Percentiles rank a stretch among this genome's conserved stretches.
Evolutionary conservation across 148 eudicot genomes (phyloP).

Genomic region (Persicaria tinctoria): DNA sequence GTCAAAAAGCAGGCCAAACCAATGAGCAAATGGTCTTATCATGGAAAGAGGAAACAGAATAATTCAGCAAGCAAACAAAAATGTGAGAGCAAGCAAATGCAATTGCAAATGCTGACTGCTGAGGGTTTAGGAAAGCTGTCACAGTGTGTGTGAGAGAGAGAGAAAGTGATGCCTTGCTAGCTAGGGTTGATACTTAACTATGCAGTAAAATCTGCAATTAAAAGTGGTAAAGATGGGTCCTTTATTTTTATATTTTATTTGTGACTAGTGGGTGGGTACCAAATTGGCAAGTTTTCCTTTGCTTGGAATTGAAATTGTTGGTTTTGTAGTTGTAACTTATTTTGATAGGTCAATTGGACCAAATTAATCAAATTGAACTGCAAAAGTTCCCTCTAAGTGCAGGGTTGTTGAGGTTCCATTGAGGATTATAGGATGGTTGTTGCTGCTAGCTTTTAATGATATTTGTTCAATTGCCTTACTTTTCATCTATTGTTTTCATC

Average conservation of each 20-base stretch:
- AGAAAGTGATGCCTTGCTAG: not conserved
- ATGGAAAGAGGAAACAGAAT: constrained; percentile 10
- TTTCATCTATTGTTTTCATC: not conserved
- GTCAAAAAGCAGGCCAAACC: constrained; percentile 6
- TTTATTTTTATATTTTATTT: not conserved
- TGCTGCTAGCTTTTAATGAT: not conserved
- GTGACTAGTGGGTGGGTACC: not conserved
- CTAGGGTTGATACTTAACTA: not conserved
- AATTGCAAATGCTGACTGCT: not conserved
- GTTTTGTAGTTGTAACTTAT: not conserved
- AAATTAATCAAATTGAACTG: not conserved
- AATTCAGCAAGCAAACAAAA: constrained; percentile 7
- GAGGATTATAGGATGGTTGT: not conserved
- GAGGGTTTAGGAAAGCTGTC: constrained; percentile 4
- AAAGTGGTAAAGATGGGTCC: not conserved
- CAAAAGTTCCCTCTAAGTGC: not conserved
- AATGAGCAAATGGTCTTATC: constrained; percentile 12
- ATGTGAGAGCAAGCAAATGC: not conserved
- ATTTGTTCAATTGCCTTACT: not conserved
- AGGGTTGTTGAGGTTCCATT: constrained; percentile 6
- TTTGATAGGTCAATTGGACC: not conserved
- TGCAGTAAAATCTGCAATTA: not conserved
- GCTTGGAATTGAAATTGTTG: not conserved
- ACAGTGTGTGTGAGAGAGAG: not conserved
- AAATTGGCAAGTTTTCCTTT: not conserved